Conservation (phyloP, 2,329 filamentous ascomycete species). For the Neonectria ditissima region DNA sequence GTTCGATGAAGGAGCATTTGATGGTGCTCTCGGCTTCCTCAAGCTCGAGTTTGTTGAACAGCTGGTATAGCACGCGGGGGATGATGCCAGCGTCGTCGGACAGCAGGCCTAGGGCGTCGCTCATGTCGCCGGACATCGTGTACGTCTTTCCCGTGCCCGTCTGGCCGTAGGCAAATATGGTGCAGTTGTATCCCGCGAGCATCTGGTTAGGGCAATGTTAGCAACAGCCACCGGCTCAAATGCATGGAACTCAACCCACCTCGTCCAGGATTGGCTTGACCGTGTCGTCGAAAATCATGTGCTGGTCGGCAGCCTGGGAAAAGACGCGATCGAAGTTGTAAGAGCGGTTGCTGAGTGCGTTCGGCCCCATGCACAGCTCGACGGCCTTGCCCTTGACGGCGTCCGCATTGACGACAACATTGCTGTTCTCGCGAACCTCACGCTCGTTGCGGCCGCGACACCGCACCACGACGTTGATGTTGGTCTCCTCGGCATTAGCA, state of each 20-base stretch:
- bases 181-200: constrained; percentile 95
- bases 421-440: constrained; percentile 93
- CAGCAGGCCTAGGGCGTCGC: constrained; percentile 83
- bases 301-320: constrained; percentile 92
- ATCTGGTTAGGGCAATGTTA: constrained; percentile 68
- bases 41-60: constrained; percentile 86
- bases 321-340: constrained; percentile 99
- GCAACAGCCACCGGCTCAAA: not conserved
- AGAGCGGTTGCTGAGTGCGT: constrained; percentile 92
- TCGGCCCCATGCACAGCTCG: constrained; percentile 91
- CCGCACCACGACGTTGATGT: constrained; percentile 96
- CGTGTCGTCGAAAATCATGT: constrained; percentile 94
- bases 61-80: constrained; percentile 85
- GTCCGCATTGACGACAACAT: constrained; percentile 88
- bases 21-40: constrained; percentile 87
- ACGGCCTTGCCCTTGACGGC: constrained; percentile 88
- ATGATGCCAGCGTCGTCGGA: constrained; percentile 96
- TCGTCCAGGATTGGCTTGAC: constrained; percentile 94
- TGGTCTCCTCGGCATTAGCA: constrained; percentile 79
- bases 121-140: constrained; percentile 99
- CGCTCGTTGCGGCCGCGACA: constrained; percentile 93
- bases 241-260: constrained; percentile 62
- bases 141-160: constrained; percentile 99
- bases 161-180: constrained; percentile 98
- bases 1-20: constrained; percentile 97